Evolutionary conservation across 768 basidiomycete genomes (phyloP).

Genomic region (Lentinula sp.): DNA sequence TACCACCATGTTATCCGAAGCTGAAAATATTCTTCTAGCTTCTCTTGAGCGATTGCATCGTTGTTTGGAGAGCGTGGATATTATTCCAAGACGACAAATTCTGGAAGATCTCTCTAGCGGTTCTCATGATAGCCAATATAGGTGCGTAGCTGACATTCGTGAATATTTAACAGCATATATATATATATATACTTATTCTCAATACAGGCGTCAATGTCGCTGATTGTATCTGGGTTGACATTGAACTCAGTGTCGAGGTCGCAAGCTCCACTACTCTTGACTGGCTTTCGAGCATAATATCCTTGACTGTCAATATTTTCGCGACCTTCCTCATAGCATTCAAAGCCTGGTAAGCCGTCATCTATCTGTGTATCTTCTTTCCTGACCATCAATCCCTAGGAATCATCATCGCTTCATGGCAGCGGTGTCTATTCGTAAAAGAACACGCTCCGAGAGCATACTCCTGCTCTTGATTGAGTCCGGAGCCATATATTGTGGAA

Average conservation of each 20-base stretch:
- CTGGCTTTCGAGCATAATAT: background rate
- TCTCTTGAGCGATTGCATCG: background rate
- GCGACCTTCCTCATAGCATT: background rate
- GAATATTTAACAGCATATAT: too few relatives aligned
- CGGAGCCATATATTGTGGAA: background rate
- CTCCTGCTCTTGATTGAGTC: background rate
- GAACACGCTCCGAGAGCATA: background rate
- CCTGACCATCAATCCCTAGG: background rate
- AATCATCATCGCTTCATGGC: background rate
- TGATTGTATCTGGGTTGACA: background rate
- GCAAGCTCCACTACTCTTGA: background rate
- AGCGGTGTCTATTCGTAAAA: background rate
- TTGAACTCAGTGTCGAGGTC: background rate
- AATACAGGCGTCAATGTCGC: background rate
- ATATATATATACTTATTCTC: too few relatives aligned
- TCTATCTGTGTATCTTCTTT: background rate
- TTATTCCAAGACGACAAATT: background rate
- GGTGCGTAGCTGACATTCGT: background rate
- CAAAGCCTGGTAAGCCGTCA: background rate
- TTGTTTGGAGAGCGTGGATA: background rate
- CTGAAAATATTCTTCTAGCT: background rate
- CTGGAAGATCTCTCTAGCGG: background rate
- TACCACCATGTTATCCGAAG: background rate
- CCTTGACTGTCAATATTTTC: background rate
- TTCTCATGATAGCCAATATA: background rate